Conservation (phyloP, 495 filamentous ascomycete species). For the Penicillium coffeae region DNA sequence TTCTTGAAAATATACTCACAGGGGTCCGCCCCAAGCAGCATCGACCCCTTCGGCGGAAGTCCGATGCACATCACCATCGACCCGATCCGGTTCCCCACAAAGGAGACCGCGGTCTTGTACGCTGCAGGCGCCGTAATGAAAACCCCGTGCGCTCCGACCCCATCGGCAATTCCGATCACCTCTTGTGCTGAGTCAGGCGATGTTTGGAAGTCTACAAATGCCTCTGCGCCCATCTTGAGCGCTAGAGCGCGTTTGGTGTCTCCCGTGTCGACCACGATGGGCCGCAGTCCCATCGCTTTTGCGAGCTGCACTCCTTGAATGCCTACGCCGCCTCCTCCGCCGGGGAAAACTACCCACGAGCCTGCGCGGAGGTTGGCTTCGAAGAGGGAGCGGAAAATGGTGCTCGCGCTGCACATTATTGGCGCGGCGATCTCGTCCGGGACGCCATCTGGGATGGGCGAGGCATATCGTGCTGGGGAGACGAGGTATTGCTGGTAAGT, state of each 20-base stretch:
- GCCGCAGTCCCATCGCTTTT: constrained; percentile 50
- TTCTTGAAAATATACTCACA: constrained; percentile 41
- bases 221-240: constrained; percentile 47
- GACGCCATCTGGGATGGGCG: constrained; percentile 61
- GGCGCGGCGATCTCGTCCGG: constrained; percentile 57
- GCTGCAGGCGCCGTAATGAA: constrained; percentile 48
- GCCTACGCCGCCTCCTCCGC: constrained; percentile 58
- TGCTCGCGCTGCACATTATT: constrained; percentile 57
- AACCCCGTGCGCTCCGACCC: constrained; percentile 47
- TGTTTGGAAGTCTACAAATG: constrained; percentile 47
- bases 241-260: constrained; percentile 36
- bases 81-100: constrained; percentile 39
- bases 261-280: constrained; percentile 50
- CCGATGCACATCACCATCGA: constrained; percentile 47
- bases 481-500: constrained; percentile 70
- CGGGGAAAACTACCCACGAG: constrained; percentile 55
- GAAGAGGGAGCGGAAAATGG: constrained; percentile 49
- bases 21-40: constrained; percentile 39
- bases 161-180: constrained; percentile 40
- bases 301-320: constrained; percentile 61
- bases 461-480: constrained; percentile 58
- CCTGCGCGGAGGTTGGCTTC: constrained; percentile 54
- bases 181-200: constrained; percentile 30
- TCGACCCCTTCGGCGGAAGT: constrained; percentile 26
- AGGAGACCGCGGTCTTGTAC: constrained; percentile 36